phyloP scores from a whole-genome alignment of 306 rosid species.

The Medicago truncatula region MtrunA17r5.0-ANR NC_053043.1:38873001-38873500 shows the following conservation, averaged over 20 bases:
- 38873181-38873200: too few relatives aligned
- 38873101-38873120: too few relatives aligned
- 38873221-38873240: background rate
- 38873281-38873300: background rate
- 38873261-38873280: background rate
- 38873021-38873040: too few relatives aligned
- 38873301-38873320: slow-evolving; percentile 3
- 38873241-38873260: slow-evolving; percentile 9
- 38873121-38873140: too few relatives aligned
- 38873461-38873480: background rate
- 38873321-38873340: background rate
- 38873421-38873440: background rate
- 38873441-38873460: slow-evolving; percentile 17
- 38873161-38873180: too few relatives aligned
- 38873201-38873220: too few relatives aligned
- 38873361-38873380: slow-evolving; percentile 21
- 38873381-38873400: background rate
- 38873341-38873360: background rate
- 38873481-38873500: slow-evolving; percentile 2
- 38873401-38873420: slow-evolving; percentile 7
- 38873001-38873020: too few relatives aligned
- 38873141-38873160: too few relatives aligned
- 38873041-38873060: too few relatives aligned
- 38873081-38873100: too few relatives aligned
- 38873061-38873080: too few relatives aligned